phyloP scores from a whole-genome alignment of 192 early-diverging fungal genomes.

The Entomortierella parvispora region DNA sequence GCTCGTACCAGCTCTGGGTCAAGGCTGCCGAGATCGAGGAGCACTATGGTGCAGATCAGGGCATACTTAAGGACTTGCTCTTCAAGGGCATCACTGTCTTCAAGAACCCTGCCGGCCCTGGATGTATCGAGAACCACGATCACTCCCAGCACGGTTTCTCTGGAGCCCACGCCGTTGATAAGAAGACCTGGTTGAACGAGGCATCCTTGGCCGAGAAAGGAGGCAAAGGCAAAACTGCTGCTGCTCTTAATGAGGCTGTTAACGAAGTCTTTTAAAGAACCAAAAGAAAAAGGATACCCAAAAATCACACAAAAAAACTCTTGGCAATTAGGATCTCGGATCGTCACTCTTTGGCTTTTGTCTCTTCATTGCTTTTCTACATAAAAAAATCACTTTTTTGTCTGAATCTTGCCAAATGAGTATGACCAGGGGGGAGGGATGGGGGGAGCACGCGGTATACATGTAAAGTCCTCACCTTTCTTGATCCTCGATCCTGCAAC shows the following conservation, averaged over 20 bases:
- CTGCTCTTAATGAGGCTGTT: constrained; percentile 27
- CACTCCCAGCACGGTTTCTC: constrained; percentile 34
- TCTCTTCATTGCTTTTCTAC: too few relatives aligned
- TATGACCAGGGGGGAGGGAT: too few relatives aligned
- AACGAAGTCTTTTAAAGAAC: constrained; percentile 19
- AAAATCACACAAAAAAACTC: too few relatives aligned
- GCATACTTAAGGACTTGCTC: constrained; percentile 41
- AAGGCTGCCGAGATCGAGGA: constrained; percentile 51
- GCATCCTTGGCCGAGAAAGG: constrained; percentile 10
- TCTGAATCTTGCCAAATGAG: too few relatives aligned
- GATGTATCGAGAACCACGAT: constrained; percentile 34
- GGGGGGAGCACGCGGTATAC: too few relatives aligned
- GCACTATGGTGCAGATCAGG: constrained; percentile 47
- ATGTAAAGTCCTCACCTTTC: too few relatives aligned
- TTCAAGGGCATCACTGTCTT: constrained; percentile 32
- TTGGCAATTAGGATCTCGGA: too few relatives aligned
- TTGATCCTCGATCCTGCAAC: too few relatives aligned
- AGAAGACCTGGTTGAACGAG: constrained; percentile 34
- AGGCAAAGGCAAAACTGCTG: constrained; percentile 43
- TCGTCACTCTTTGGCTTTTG: too few relatives aligned
- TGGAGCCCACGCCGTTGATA: constrained; percentile 15
- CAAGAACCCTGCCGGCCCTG: constrained; percentile 47
- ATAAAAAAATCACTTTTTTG: too few relatives aligned
- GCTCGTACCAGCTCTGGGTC: constrained; percentile 44
- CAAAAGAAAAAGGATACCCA: too few relatives aligned